Percentiles rank a stretch among this genome's conserved stretches.
Conservation (phyloP, 2,329 filamentous ascomycete species). For the Cephalotrichum gorgonifer region DNA sequence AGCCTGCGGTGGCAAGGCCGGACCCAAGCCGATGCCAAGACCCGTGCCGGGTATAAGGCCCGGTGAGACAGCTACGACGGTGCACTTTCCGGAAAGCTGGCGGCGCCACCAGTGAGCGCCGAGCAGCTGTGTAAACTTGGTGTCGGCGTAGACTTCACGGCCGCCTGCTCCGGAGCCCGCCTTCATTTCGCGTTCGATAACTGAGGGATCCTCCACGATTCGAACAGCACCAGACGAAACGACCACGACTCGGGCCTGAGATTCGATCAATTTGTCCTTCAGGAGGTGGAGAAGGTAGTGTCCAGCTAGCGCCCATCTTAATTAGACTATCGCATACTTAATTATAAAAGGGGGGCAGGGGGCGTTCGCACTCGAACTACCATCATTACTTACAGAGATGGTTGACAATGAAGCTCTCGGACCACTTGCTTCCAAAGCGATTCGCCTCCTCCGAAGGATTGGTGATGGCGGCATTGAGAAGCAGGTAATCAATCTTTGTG, state of each 20-base stretch:
- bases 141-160: slow-evolving; percentile 24
- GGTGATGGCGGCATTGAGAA: slow-evolving; percentile 37
- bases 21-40: slow-evolving; percentile 20
- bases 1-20: slow-evolving; percentile 13
- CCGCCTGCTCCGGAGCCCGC: slow-evolving; percentile 22
- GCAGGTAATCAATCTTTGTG: slow-evolving; percentile 33
- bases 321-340: neutral
- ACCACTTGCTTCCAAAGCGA: slow-evolving; percentile 35
- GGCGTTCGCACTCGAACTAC: too few species aligned
- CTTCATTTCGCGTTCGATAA: slow-evolving; percentile 26
- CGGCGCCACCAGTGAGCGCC: slow-evolving; percentile 46
- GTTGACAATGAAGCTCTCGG: slow-evolving; percentile 39
- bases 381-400: slow-evolving; percentile 30
- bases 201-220: slow-evolving; percentile 14
- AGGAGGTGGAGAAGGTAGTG: slow-evolving; percentile 42
- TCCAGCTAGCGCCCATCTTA: slow-evolving; percentile 30
- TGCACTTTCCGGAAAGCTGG: slow-evolving; percentile 29
- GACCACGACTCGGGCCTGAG: slow-evolving; percentile 34
- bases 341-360: too few species aligned
- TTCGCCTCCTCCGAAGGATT: slow-evolving; percentile 23
- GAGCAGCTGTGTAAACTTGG: slow-evolving; percentile 41
- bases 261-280: slow-evolving; percentile 33
- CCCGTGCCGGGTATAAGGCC: slow-evolving; percentile 40
- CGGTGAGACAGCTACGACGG: slow-evolving; percentile 41
- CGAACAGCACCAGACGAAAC: slow-evolving; percentile 40